Evolutionary conservation across 257 asterid species (phyloP), one percentile per base, ranked within the genome.

Genomic region (Fraxinus quadrangulata): DNA sequence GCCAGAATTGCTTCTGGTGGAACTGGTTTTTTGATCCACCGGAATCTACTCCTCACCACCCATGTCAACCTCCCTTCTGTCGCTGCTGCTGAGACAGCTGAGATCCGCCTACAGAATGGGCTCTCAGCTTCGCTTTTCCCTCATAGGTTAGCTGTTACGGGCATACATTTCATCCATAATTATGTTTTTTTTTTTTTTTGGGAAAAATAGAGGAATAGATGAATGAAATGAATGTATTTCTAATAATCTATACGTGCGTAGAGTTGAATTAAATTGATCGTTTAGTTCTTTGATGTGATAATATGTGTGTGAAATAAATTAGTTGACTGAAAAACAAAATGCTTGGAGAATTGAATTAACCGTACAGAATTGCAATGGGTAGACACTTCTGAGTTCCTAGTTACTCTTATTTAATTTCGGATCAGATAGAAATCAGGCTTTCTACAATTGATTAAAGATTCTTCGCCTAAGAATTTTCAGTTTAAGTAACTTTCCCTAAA

Each of bases 1-100:
- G 97, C 94, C 40, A 84, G 86, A 75, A 87, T 96, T 39, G 84
- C 83, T 37, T 81, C 79, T 47, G 86, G 84, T 47, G 97, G 97
- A 30, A 88, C 99, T 30, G 99, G 97, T 63, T 96, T 96, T 84
- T 75, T 96, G 86, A 96, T 96, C 82, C 98, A 96, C 84, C 92
- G 97, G 79, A 96, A 93, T 89, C 91, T 96, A 28, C 95, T 96
- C 16, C 96, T 96, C 70, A 96, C 98, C 28, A 90, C 97, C 63
- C 99, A 96, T 79, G 92, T 85, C 30, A 88, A 81, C 80, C 90
- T 96, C 67, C 96, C 98, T 1, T 92, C 98, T 2, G 92, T 90
- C 21, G 84, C 92, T 7, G 92, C 98, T 3, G 95, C 97, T 66
- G 97, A 90, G 87, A 84, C 97, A 13, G 95, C 97, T 81, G 96